These are phyloP conservation scores for Epichloe uncinata DNA, from an alignment of 2,329 filamentous ascomycete species.

Conservation along the genomic window DNA sequence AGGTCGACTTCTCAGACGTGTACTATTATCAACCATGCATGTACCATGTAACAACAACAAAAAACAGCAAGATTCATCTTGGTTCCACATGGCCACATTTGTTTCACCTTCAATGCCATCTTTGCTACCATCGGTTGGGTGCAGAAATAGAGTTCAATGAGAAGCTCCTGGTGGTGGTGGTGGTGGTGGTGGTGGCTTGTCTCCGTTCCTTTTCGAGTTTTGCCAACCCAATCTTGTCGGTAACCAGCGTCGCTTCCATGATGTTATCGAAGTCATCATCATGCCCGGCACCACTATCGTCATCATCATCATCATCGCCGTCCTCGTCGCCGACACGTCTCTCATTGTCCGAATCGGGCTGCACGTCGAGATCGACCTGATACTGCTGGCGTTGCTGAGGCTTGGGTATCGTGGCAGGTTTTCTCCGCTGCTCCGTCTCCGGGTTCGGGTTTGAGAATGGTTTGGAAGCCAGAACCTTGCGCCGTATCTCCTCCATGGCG, in stretches of 20 bases:
- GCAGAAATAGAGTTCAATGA: constrained; percentile 36
- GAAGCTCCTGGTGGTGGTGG: constrained; percentile 38
- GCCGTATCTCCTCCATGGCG: constrained; percentile 84
- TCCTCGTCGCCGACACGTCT: constrained; percentile 51
- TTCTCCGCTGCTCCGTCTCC: constrained; percentile 43
- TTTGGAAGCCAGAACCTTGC: constrained; percentile 82
- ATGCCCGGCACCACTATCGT: constrained; percentile 43
- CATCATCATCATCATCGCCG: constrained; percentile 34
- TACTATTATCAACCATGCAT: background rate
- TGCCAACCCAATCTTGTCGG: constrained; percentile 61
- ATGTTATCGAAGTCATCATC: constrained; percentile 86
- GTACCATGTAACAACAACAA: background rate
- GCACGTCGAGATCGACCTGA: constrained; percentile 44
- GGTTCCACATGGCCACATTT: background rate
- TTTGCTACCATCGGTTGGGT: constrained; percentile 29
- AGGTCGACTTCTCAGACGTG: background rate
- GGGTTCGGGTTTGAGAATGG: constrained; percentile 48
- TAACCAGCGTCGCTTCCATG: constrained; percentile 80
- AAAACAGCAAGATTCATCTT: background rate
- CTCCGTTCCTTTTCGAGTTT: constrained; percentile 43
- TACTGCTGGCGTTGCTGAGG: constrained; percentile 33
- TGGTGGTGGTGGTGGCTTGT: constrained; percentile 34
- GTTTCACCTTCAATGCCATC: background rate
- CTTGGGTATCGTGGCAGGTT: constrained; percentile 48
- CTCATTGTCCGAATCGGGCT: constrained; percentile 49